Conservation (phyloP, 2,329 filamentous ascomycete genomes). For the Paramyrothecium sp. region DNA sequence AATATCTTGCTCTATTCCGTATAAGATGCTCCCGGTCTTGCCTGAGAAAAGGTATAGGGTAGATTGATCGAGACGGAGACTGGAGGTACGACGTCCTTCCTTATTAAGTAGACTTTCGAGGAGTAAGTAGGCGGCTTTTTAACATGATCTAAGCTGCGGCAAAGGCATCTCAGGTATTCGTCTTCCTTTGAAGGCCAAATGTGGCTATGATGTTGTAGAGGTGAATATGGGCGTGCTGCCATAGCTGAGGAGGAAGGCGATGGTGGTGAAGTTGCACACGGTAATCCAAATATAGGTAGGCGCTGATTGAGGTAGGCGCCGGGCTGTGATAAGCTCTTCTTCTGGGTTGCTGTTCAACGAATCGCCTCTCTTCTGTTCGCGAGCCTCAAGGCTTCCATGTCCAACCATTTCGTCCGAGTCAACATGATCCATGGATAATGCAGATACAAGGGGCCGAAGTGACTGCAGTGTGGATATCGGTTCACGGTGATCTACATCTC, state of each 20-base stretch:
- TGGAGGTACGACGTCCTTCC: too few relatives aligned
- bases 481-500: neutral
- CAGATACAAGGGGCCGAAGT: neutral
- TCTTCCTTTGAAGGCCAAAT: neutral
- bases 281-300: neutral
- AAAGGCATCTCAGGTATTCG: neutral
- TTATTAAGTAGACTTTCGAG: neutral
- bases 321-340: neutral
- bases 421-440: constrained; percentile 1
- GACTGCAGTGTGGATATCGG: neutral
- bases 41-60: neutral
- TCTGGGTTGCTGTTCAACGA: neutral
- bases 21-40: too few relatives aligned
- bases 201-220: constrained; percentile 1
- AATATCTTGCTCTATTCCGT: too few relatives aligned
- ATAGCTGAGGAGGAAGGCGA: constrained; percentile 1
- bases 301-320: neutral
- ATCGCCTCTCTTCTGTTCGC: neutral
- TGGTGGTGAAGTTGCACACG: constrained; percentile 1
- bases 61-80: neutral
- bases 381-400: neutral
- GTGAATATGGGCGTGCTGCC: neutral
- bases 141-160: neutral
- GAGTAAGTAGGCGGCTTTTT: neutral
- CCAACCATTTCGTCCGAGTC: constrained; percentile 1